Conservation (phyloP, 208 protist genomes). For the Tritrichomonas foetus region DNA sequence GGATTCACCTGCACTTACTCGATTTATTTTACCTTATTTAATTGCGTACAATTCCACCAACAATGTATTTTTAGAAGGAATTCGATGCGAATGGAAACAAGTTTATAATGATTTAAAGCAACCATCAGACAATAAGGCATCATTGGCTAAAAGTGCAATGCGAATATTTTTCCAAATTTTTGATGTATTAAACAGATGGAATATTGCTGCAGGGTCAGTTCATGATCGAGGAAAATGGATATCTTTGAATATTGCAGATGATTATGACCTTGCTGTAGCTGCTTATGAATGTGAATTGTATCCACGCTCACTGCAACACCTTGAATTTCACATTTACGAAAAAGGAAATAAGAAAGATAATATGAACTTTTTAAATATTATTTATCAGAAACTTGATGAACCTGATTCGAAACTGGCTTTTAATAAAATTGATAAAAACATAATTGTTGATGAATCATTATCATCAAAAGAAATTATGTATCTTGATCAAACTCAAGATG, state of each 20-base stretch:
- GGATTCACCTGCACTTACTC: not conserved
- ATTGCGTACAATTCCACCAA: not conserved
- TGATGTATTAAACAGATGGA: not conserved
- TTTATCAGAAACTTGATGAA: not conserved
- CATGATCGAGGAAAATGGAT: not conserved
- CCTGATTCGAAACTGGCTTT: not conserved
- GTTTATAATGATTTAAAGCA: not conserved
- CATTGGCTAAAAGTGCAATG: not conserved
- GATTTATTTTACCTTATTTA: not conserved
- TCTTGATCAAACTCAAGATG: too few species aligned
- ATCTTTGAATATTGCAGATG: not conserved
- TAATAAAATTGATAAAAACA: not conserved
- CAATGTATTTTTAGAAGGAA: not conserved
- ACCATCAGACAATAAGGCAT: not conserved
- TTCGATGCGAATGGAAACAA: not conserved
- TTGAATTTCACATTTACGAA: not conserved
- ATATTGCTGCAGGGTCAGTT: not conserved
- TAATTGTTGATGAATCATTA: not conserved
- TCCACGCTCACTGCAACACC: not conserved
- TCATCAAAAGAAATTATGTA: not conserved
- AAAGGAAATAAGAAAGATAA: too few species aligned
- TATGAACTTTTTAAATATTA: not conserved
- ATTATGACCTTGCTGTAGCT: not conserved
- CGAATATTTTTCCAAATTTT: not conserved
- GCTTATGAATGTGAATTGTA: not conserved